A percentile compares a stretch with the other conserved stretches of the same genome.
Conservation (phyloP, 2,329 filamentous ascomycete genomes). For the Fusarium oxysporum region DNA sequence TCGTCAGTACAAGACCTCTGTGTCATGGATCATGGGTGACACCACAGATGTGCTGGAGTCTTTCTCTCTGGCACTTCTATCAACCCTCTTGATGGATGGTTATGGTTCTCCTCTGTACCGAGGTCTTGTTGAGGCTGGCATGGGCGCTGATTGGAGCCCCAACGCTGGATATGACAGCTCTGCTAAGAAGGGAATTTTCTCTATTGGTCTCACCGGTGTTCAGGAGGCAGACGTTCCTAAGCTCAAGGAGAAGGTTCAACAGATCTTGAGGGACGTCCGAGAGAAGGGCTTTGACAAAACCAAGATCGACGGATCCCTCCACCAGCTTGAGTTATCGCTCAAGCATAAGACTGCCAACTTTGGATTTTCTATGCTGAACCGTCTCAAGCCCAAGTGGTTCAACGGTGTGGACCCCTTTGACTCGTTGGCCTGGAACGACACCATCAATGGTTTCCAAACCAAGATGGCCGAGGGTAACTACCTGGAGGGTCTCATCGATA, state of each 20-base stretch:
- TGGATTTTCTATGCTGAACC: conserved; percentile 89
- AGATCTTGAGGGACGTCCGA: conserved; percentile 76
- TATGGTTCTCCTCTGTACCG: conserved; percentile 95
- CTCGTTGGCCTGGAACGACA: conserved; percentile 90
- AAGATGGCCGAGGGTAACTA: conserved; percentile 82
- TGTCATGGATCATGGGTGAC: conserved; percentile 91
- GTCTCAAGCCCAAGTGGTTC: conserved; percentile 93
- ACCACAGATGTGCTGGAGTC: conserved; percentile 86
- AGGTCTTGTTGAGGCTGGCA: conserved; percentile 86
- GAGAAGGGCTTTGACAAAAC: conserved; percentile 85
- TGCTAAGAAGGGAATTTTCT: conserved; percentile 83
- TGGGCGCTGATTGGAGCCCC: conserved; percentile 93
- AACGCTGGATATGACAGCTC: conserved; percentile 92
- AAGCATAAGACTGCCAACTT: conserved; percentile 98
- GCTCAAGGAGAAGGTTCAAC: conserved; percentile 79
- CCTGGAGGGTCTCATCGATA: conserved; percentile 85
- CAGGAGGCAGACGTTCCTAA: conserved; percentile 81
- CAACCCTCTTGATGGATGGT: conserved; percentile 88
- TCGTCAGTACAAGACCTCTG: conserved; percentile 92
- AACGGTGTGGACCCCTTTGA: conserved; percentile 94
- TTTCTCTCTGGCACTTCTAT: conserved; percentile 85
- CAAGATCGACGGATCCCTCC: conserved; percentile 93
- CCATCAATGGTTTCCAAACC: conserved; percentile 83
- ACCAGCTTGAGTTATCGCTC: conserved; percentile 90
- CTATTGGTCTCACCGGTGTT: conserved; percentile 91